These are phyloP conservation scores for Neofusicoccum ribis DNA, from an alignment of 2,329 filamentous ascomycete species.

Conservation along the genomic window DNA sequence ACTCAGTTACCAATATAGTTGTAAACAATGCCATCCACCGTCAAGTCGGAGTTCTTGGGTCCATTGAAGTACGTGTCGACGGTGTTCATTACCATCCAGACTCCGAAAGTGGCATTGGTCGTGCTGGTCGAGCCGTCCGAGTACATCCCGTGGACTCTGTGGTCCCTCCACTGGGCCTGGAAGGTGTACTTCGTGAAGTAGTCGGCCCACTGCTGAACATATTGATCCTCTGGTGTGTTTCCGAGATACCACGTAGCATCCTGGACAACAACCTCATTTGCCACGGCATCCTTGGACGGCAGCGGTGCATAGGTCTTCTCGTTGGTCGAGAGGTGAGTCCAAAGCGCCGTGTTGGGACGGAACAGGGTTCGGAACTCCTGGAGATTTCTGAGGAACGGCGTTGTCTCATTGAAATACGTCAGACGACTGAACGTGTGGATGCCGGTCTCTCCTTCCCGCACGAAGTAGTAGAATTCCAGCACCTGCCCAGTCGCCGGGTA, in stretches of 20 bases:
- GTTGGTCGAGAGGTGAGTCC: constrained; percentile 64
- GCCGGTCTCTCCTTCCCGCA: constrained; percentile 63
- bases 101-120: constrained; percentile 57
- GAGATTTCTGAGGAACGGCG: constrained; percentile 57
- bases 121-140: constrained; percentile 53
- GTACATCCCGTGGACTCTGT: constrained; percentile 58
- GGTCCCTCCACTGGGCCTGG: constrained; percentile 58
- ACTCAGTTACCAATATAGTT: constrained; percentile 54
- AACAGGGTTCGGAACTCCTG: constrained; percentile 64
- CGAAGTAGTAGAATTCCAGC: constrained; percentile 66
- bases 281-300: constrained; percentile 46
- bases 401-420: constrained; percentile 59
- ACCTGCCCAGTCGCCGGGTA: constrained; percentile 60
- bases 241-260: constrained; percentile 65
- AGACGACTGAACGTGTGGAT: constrained; percentile 63
- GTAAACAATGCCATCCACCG: constrained; percentile 66
- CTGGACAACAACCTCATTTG: constrained; percentile 55
- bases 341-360: constrained; percentile 59
- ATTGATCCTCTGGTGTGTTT: constrained; percentile 55
- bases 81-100: constrained; percentile 66
- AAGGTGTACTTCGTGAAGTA: constrained; percentile 71
- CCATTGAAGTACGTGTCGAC: constrained; percentile 64
- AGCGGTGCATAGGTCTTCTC: constrained; percentile 56
- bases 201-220: constrained; percentile 57
- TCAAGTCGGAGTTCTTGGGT: constrained; percentile 62